Conservation (phyloP, 176 grass and related monocot genomes). For the Lolium rigidum region DNA sequence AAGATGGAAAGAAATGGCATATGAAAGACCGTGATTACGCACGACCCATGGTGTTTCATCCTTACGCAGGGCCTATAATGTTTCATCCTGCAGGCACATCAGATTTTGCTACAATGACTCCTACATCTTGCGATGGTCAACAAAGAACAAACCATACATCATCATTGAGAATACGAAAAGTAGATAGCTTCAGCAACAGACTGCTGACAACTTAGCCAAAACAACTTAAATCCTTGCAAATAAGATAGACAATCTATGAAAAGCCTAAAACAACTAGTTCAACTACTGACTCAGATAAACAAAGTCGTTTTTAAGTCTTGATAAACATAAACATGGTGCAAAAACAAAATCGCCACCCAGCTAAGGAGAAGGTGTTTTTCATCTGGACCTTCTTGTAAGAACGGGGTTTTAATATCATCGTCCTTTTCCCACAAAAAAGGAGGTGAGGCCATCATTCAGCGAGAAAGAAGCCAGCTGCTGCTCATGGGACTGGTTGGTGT, state of each 20-base stretch:
- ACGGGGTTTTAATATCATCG: too few relatives aligned
- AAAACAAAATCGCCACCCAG: slow-evolving; percentile 15
- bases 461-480: slow-evolving; percentile 72
- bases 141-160: too few relatives aligned
- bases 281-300: slow-evolving; percentile 40
- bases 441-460: slow-evolving; percentile 59
- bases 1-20: too few relatives aligned
- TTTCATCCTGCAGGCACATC: too few relatives aligned
- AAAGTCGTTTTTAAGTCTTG: slow-evolving; percentile 44
- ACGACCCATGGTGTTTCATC: too few relatives aligned
- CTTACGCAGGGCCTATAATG: too few relatives aligned
- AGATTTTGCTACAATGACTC: too few relatives aligned
- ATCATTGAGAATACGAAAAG: neutral
- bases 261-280: slow-evolving; percentile 17
- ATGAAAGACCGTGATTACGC: too few relatives aligned
- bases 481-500: slow-evolving; percentile 51
- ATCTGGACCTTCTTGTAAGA: too few relatives aligned
- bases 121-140: too few relatives aligned
- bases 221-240: slow-evolving; percentile 27
- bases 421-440: too few relatives aligned
- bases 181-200: neutral
- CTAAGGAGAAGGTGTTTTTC: too few relatives aligned
- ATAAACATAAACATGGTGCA: slow-evolving; percentile 33
- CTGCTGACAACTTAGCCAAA: neutral
- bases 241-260: slow-evolving; percentile 20